Evolutionary conservation across 257 asterid species (phyloP), one percentile per base, ranked within the genome.

Genomic region (Forsythia suspensa): DNA sequence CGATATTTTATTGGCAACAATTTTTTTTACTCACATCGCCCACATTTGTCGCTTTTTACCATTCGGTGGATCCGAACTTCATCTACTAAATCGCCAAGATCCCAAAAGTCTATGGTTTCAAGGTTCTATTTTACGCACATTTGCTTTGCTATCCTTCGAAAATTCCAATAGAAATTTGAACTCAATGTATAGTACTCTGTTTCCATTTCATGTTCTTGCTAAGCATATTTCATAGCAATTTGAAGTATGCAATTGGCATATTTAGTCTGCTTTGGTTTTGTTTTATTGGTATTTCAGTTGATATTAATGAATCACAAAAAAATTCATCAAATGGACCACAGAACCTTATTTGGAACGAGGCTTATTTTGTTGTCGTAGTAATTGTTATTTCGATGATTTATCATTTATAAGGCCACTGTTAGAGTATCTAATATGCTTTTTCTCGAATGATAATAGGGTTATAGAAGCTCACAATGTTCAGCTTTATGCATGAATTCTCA

Each of bases 41-140:
- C 73, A 81, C 74, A 67, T 51, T 77, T 65, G 70, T 66, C 65
- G 61, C 51, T 21, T 51, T 71, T 55, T 21, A 79, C 77, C 83
- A 76, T 76, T 87, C 81, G 86, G 86, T 85, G 88, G 94, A 89
- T 92, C 95, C 86, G 79, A 84, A 75, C 79, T 84, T 84, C 75
- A 55, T 79, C 73, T 75, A 79, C 73, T 57, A 72, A 18, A 82
- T 80, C 92, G 82, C 88, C 72, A 75, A 48, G 40, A 81, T 48
- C 76, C 38, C 43, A 72, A 80, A 83, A 77, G 73, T 79, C 87
- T 79, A 84, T 81, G 80, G 77, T 81, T 83, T 84, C 88, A 52
- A 84, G 77, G 80, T 76, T 76, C 82, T 82, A 82, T 84, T 83
- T 87, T 78, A 86, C 82, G 85, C 88, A 72, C 11, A 79, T 80